These are phyloP conservation scores for Gracilaria domingensis DNA, from an alignment of 23 red algal species.

Conservation along the genomic window DNA sequence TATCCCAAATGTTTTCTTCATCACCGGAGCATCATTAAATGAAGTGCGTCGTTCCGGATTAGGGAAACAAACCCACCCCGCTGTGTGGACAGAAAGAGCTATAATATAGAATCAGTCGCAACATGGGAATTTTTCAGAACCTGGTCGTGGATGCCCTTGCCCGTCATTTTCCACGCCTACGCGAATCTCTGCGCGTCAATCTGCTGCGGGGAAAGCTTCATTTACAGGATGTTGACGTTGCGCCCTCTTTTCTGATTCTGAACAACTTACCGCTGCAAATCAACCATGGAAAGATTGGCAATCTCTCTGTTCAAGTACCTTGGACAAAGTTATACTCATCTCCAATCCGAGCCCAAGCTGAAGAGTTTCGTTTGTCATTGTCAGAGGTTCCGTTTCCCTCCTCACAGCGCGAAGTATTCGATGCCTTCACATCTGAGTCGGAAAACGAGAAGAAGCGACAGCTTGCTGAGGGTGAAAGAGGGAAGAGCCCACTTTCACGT, in stretches of 20 bases:
- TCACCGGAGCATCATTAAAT: not conserved
- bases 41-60: too few relatives aligned
- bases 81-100: not conserved
- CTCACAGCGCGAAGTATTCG: slow-evolving; percentile 43
- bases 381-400: slow-evolving; percentile 46
- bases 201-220: slow-evolving; percentile 40
- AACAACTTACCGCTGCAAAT: slow-evolving; percentile 32
- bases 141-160: slow-evolving; percentile 39
- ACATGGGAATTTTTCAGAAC: slow-evolving; percentile 66
- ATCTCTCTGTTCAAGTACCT: slow-evolving; percentile 43
- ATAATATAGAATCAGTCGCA: not conserved
- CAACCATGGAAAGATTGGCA: slow-evolving; percentile 24
- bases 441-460: slow-evolving; percentile 42
- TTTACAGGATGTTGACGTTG: slow-evolving; percentile 40
- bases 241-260: slow-evolving; percentile 20
- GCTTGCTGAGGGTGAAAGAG: slow-evolving; percentile 50
- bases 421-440: slow-evolving; percentile 33
- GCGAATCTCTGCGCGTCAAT: slow-evolving; percentile 52
- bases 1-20: not conserved
- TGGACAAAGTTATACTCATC: slow-evolving; percentile 54
- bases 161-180: slow-evolving; percentile 48
- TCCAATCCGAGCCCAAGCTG: slow-evolving; percentile 33
- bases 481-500: slow-evolving; percentile 29
- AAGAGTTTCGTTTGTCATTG: slow-evolving; percentile 27
- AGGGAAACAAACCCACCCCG: too few relatives aligned